Conservation (phyloP, 495 filamentous ascomycete genomes). For the Aspergillus indologenus region DNA sequence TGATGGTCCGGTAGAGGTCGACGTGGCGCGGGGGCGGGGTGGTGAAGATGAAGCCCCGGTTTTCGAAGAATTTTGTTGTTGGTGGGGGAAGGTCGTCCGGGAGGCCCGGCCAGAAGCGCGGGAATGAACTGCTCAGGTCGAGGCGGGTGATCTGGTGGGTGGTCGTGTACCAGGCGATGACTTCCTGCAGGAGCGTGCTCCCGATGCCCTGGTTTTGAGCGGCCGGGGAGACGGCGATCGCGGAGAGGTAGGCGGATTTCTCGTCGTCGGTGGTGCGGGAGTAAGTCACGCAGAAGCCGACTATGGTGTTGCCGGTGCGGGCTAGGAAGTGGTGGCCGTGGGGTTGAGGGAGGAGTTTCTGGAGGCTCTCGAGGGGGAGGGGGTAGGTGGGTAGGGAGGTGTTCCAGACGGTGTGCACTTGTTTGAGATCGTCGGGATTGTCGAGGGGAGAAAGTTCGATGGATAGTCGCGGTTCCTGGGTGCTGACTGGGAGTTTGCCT, state of each 20-base stretch:
- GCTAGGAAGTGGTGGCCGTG: slow-evolving; percentile 40
- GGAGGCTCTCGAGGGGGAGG: slow-evolving; percentile 28
- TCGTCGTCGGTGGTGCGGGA: slow-evolving; percentile 23
- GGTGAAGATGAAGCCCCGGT: slow-evolving; percentile 42
- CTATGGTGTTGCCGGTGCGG: slow-evolving; percentile 24
- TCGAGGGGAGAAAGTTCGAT: slow-evolving; percentile 22
- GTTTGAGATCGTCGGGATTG: slow-evolving; percentile 29
- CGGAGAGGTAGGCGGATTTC: slow-evolving; percentile 34
- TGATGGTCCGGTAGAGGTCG: slow-evolving; percentile 46
- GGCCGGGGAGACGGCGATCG: slow-evolving; percentile 40
- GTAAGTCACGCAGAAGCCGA: slow-evolving; percentile 46
- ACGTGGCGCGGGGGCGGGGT: slow-evolving; percentile 28
- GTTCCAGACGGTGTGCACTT: slow-evolving; percentile 35
- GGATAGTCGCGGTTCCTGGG: slow-evolving; percentile 13
- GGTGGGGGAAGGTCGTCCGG: slow-evolving; percentile 37
- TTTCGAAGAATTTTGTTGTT: slow-evolving; percentile 42
- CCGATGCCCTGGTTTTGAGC: slow-evolving; percentile 44
- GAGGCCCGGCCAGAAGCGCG: slow-evolving; percentile 49
- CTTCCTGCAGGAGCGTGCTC: slow-evolving; percentile 37
- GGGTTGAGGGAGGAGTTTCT: slow-evolving; percentile 23
- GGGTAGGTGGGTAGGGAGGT: slow-evolving; percentile 41
- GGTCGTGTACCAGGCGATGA: slow-evolving; percentile 28
- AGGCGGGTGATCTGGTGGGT: slow-evolving; percentile 25
- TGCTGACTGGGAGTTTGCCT: slow-evolving; percentile 39
- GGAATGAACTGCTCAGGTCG: slow-evolving; percentile 43